Evolutionary conservation across 2,329 filamentous ascomycete genomes (phyloP), one percentile per base, ranked within the genome.

Genomic region (Arachnomyces sp.): DNA sequence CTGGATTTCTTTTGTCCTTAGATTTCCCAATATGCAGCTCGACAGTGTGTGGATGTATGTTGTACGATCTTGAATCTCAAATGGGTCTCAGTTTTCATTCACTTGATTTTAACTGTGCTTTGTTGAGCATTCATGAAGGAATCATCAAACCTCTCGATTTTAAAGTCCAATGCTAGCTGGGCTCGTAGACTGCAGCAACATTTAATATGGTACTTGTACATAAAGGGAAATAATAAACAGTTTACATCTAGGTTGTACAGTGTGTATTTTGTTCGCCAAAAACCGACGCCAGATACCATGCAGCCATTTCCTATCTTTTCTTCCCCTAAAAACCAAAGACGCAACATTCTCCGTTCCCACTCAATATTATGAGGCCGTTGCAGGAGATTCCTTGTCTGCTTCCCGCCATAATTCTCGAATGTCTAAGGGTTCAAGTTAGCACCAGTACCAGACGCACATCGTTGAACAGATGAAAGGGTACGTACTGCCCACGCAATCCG

Each of bases 401-500:
- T 57, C 52, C 40, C 57, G 60, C 69, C 69, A 72, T 49, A 65
- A 60, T 40, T 65, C 56, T 50, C 65, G 65, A 43, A 72, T 71
- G 34, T 68, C 65, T 67, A 36, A 25, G 5, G 5, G 20, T 25
- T 25, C 9, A 9, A 25, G 5, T 5, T 30, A 31, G 28, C 14
- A 13, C 20, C 12, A 32, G 36, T 36, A 42, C 31, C 11, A 16
- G 14, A 35, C 4, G 14, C 11, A 35, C 12, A 15, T 36, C 11
- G 14, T 8, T 14, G 11, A 16, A 11, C 17, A 28, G 28, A 28
- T 15, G 35, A 40, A 17, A 32, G 32, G 28, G 28, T 34, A 67
- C 80, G 55, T 74, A 94, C 89, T 83, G 62, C 77, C 71, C 46
- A 94, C 81, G 64, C 92, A 98, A 56, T 84, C 80, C 14, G 87